These are phyloP conservation scores for Umbelopsis sp. DNA, from an alignment of 371 early-diverging fungal species.

Conservation along the genomic window DNA sequence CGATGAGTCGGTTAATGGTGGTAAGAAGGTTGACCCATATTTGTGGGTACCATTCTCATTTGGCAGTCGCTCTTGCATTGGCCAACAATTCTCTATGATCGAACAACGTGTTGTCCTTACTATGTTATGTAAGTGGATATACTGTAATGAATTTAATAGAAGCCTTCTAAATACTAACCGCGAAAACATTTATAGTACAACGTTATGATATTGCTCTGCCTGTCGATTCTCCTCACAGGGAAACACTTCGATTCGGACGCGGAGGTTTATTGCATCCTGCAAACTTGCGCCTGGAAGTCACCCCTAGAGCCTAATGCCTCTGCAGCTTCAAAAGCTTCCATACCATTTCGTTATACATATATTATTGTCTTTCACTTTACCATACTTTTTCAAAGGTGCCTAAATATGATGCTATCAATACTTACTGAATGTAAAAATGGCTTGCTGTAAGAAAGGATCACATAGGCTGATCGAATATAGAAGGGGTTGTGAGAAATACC, in stretches of 20 bases:
- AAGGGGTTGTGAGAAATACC: too few species aligned
- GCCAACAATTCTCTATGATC: constrained; percentile 20
- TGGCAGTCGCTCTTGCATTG: constrained; percentile 20
- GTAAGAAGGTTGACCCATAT: constrained; percentile 15
- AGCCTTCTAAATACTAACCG: too few species aligned
- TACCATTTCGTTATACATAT: neutral
- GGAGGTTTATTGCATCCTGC: constrained; percentile 7
- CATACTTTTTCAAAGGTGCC: too few species aligned
- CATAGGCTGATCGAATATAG: too few species aligned
- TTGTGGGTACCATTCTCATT: constrained; percentile 16
- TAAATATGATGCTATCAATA: too few species aligned
- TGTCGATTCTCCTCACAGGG: constrained; percentile 12
- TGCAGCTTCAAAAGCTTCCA: neutral
- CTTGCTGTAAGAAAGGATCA: too few species aligned
- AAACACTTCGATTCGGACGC: neutral
- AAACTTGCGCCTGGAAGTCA: constrained; percentile 3
- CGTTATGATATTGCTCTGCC: constrained; percentile 10
- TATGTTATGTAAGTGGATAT: constrained; percentile 20
- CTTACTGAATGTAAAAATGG: too few species aligned
- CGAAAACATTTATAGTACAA: constrained; percentile 5
- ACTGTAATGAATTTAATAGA: neutral
- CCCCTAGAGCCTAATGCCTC: neutral
- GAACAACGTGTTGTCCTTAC: constrained; percentile 23
- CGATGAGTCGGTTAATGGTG: neutral
- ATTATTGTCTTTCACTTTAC: too few species aligned